A percentile compares a stretch with the other conserved stretches of the same genome.
Evolutionary conservation across 1,139 yeast genomes (phyloP).

Genomic region (Nakaseomyces delphensis): DNA sequence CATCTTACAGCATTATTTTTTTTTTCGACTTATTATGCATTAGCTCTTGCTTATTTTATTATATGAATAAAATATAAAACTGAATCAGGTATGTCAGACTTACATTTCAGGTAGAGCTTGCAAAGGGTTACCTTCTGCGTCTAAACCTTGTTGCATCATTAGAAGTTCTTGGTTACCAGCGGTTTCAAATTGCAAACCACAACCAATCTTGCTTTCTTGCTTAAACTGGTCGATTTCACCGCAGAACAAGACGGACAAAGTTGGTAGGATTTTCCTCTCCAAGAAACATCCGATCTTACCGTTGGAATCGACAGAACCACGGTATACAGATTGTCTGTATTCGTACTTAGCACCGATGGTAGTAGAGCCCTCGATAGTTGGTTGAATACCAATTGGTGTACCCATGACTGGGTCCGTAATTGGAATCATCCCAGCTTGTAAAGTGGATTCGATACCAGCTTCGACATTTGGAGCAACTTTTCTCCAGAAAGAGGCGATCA

Average conservation of each 20-base stretch:
- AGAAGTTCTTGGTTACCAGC: slow-evolving; percentile 86
- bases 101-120: slow-evolving; percentile 37
- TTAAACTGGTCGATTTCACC: slow-evolving; percentile 93
- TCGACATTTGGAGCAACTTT: slow-evolving; percentile 86
- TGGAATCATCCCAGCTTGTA: slow-evolving; percentile 72
- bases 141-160: slow-evolving; percentile 74
- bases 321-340: slow-evolving; percentile 90
- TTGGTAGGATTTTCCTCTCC: slow-evolving; percentile 90
- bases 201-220: slow-evolving; percentile 76
- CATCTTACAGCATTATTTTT: background rate
- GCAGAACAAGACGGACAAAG: slow-evolving; percentile 77
- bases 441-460: slow-evolving; percentile 90
- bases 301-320: slow-evolving; percentile 87
- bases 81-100: background rate
- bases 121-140: slow-evolving; percentile 75
- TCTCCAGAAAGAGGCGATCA: slow-evolving; percentile 89
- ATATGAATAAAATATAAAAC: no score
- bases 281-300: slow-evolving; percentile 89
- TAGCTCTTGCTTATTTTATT: background rate
- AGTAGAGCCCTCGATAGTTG: slow-evolving; percentile 83
- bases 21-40: background rate
- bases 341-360: slow-evolving; percentile 96
- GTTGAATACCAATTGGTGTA: slow-evolving; percentile 70
- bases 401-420: slow-evolving; percentile 75
- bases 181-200: slow-evolving; percentile 89